Base-by-base conservation (phyloP, 257 asterid species). In the Plectranthus barbatus region DNA sequence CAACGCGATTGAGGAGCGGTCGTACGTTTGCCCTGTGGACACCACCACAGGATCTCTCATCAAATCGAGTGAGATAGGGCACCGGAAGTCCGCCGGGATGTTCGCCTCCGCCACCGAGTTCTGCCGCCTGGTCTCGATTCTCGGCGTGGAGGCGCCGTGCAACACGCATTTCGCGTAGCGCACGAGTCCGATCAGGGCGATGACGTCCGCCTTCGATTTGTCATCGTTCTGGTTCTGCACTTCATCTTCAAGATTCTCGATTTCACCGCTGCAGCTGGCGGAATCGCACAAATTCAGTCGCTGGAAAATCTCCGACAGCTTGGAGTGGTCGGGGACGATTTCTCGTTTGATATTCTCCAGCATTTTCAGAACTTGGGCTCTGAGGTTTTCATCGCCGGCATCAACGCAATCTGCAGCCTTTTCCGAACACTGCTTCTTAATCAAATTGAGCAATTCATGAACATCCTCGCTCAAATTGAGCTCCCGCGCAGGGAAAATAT, bases 11-110 rank as follows among this genome's bases (percentile, higher is more conserved):
- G 92, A 83, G 31, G 78, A 47, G 58, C 92, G 81, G 56, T 90
- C 96, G 66, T 87, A 87, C 0, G 95, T 87, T 37, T 87, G 96
- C 4, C 96, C 97, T 10, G 96, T 90, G 76, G 93, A 76, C 47
- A 83, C 86, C 71, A 90, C 97, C 71, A 83, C 96, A 29, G 96
- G 97, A 64, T 90, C 93, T 36, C 79, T 77, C 85, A 90, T 87
- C 80, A 90, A 44, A 64, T 87, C 95, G 12, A 90, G 84, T 8
- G 92, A 80, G 5, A 90, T 82, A 0, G 97, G 95, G 64, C 97
- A 90, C 71, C 96, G 77, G 75, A 87, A 90, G 64, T 90, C 97
- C 31, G 31, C 79, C 9, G 95, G 97, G 9, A 85, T 19, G 41
- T 60, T 77, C 29, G 73, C 65, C 58, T 90, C 96, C 31, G 75